Conservation (phyloP, 2,329 filamentous ascomycete species). For the Trichoderma citrinoviride region DNA sequence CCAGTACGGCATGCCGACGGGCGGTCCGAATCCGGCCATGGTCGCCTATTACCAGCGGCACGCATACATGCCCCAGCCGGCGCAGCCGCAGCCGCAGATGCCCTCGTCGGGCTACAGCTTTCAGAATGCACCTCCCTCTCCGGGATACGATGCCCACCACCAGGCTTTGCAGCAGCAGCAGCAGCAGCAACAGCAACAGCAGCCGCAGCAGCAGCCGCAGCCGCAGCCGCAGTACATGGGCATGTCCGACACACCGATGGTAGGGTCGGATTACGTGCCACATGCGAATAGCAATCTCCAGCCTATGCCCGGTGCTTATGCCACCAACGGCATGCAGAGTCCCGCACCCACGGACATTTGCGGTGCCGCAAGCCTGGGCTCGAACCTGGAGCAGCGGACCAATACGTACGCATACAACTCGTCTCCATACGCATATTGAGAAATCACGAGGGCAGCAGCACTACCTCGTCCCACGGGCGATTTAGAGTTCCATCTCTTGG, state of each 20-base stretch:
- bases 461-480: not conserved
- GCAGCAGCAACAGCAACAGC: conserved; percentile 6
- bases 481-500: not conserved
- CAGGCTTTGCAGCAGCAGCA: conserved; percentile 15
- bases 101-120: conserved; percentile 18
- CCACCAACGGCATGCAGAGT: conserved; percentile 18
- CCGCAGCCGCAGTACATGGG: conserved; percentile 14
- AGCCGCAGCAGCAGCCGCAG: conserved; percentile 11
- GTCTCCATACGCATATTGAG: conserved; percentile 21
- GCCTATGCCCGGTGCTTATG: conserved; percentile 12
- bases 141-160: conserved; percentile 18
- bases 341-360: conserved; percentile 22
- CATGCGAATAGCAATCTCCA: conserved; percentile 6
- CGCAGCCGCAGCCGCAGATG: conserved; percentile 22
- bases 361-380: conserved; percentile 15
- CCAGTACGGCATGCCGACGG: conserved; percentile 37
- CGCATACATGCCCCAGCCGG: conserved; percentile 27
- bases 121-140: conserved; percentile 20
- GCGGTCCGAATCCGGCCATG: conserved; percentile 35
- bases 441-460: conserved; percentile 13
- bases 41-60: conserved; percentile 39
- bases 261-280: conserved; percentile 20
- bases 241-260: conserved; percentile 16
- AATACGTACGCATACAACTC: conserved; percentile 20
- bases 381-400: conserved; percentile 15